Evolutionary conservation across 306 rosid genomes (phyloP).

Genomic region (Cyamopsis tetragonoloba): DNA sequence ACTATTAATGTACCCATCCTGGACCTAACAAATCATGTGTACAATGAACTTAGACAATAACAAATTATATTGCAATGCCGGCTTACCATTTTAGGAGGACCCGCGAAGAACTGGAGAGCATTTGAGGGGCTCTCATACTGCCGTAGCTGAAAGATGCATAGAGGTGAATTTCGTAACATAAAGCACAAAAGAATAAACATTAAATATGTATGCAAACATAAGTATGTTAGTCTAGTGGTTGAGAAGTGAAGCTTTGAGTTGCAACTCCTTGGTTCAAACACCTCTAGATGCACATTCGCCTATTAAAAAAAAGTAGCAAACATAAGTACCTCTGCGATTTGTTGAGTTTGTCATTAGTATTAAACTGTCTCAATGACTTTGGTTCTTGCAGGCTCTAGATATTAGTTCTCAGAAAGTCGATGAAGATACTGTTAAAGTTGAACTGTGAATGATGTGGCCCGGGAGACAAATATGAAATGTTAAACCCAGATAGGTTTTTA

Average conservation of each 20-base stretch:
- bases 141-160: conserved; percentile 46
- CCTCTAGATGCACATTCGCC: no score
- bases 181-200: neutral
- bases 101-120: conserved; percentile 54
- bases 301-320: no score
- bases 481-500: neutral
- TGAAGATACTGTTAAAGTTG: conserved; percentile 55
- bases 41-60: neutral
- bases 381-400: conserved; percentile 60
- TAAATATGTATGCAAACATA: neutral
- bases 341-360: neutral
- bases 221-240: no score
- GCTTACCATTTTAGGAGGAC: conserved; percentile 30
- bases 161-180: conserved; percentile 47
- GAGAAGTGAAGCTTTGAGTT: no score
- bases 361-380: neutral
- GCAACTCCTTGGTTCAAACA: no score
- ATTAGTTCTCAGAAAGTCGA: conserved; percentile 44
- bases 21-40: no score
- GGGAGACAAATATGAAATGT: conserved; percentile 36
- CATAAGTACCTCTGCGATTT: neutral
- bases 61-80: conserved; percentile 19
- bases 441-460: conserved; percentile 54
- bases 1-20: neutral
- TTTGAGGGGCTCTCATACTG: conserved; percentile 38